Conservation (phyloP, 495 filamentous ascomycete species). For the Aspergillus nanangensis region DNA sequence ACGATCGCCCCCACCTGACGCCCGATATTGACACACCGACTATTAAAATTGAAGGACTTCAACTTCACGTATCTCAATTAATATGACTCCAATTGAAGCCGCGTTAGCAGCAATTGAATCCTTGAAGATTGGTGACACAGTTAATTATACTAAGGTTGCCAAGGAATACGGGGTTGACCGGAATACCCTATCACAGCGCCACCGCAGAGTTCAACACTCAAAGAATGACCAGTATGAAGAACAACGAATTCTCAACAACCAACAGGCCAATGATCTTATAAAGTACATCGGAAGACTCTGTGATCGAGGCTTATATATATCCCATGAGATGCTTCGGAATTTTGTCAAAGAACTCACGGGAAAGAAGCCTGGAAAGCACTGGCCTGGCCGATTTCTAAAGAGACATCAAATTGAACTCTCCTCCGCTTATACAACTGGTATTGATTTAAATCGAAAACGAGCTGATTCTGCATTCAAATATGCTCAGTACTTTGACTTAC, state of each 20-base stretch:
- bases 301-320: neutral
- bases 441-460: no score
- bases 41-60: neutral
- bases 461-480: neutral
- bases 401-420: neutral
- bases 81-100: neutral
- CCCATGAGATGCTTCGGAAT: no score
- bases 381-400: no score
- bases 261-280: neutral
- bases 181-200: neutral
- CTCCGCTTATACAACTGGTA: neutral
- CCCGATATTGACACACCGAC: neutral
- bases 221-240: neutral
- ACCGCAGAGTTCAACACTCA: neutral
- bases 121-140: neutral
- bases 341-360: neutral
- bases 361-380: neutral
- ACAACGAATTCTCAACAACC: neutral
- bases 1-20: neutral
- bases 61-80: neutral
- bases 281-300: neutral
- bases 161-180: neutral
- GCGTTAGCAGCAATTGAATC: neutral
- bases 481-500: neutral
- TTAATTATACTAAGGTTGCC: neutral